Evolutionary conservation across 2,329 filamentous ascomycete species (phyloP).

Genomic region (Teratosphaeria gauchensis): DNA sequence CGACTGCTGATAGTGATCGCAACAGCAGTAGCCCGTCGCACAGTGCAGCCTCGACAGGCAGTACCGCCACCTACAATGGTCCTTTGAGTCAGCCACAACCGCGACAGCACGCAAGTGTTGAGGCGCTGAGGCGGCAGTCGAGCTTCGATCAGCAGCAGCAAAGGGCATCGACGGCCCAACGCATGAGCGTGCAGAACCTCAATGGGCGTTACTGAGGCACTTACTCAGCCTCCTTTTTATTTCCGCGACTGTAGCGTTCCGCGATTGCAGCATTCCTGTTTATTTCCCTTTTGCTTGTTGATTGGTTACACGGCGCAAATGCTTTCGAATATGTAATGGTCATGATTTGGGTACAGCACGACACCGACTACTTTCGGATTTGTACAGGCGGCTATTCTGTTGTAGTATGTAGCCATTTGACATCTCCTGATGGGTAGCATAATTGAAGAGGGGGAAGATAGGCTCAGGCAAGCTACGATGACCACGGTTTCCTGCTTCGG

Average conservation of each 20-base stretch:
- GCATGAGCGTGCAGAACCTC: constrained; percentile 19
- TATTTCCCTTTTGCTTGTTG: background rate
- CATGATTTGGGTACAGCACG: background rate
- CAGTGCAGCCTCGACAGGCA: constrained; percentile 1
- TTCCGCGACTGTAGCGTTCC: background rate
- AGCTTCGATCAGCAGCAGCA: constrained; percentile 12
- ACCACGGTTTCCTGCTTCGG: too few species aligned
- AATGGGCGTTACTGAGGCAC: constrained; percentile 14
- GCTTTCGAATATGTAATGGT: background rate
- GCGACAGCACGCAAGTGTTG: constrained; percentile 16
- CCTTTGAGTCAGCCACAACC: constrained; percentile 14
- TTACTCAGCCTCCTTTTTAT: background rate
- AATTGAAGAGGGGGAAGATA: background rate
- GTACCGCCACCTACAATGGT: constrained; percentile 3
- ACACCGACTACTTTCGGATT: background rate
- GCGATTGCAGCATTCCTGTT: background rate
- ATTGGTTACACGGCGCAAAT: background rate
- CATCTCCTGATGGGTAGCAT: background rate
- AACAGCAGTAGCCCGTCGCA: background rate
- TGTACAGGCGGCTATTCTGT: background rate
- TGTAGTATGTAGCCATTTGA: background rate
- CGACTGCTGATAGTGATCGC: constrained; percentile 8
- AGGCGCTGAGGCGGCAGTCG: constrained; percentile 16
- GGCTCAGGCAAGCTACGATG: too few species aligned
- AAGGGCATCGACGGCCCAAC: constrained; percentile 10